A percentile compares a stretch with the other conserved stretches of the same genome.
phyloP scores from a whole-genome alignment of 768 basidiomycete species.

The Tephrocybe rancida region DNA sequence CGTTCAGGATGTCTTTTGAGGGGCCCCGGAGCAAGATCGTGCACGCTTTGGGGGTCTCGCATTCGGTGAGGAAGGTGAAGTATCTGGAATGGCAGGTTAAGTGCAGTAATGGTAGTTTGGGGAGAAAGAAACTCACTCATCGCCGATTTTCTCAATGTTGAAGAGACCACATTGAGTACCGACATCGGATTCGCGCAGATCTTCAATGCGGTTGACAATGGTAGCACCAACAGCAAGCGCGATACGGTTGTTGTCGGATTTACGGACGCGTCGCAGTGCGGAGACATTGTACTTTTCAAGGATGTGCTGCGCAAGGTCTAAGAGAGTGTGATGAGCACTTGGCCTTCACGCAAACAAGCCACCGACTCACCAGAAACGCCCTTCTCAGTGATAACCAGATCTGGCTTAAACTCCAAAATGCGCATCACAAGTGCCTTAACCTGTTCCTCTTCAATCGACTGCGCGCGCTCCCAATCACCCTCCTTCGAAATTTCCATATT shows the following conservation, averaged over 20 bases:
- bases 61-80: constrained; percentile 96
- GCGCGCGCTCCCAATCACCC: constrained; percentile 88
- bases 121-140: constrained; percentile 61
- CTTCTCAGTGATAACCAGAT: constrained; percentile 96
- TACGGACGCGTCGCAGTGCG: constrained; percentile 96
- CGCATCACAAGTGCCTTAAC: constrained; percentile 84
- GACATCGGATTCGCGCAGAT: constrained; percentile 88
- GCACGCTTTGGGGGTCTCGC: constrained; percentile 90
- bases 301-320: constrained; percentile 93
- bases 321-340: neutral
- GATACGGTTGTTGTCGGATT: constrained; percentile 98
- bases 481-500: constrained; percentile 98
- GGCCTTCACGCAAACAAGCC: neutral
- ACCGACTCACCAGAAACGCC: constrained; percentile 82
- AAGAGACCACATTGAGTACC: constrained; percentile 96
- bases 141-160: constrained; percentile 95
- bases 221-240: constrained; percentile 95
- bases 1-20: constrained; percentile 97
- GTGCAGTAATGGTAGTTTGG: neutral
- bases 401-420: constrained; percentile 92
- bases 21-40: constrained; percentile 97
- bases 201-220: constrained; percentile 96
- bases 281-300: constrained; percentile 87
- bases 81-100: constrained; percentile 49
- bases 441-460: constrained; percentile 97